Conservation (phyloP, 495 filamentous ascomycete species). For the Annulohypoxylon bovei region DNA sequence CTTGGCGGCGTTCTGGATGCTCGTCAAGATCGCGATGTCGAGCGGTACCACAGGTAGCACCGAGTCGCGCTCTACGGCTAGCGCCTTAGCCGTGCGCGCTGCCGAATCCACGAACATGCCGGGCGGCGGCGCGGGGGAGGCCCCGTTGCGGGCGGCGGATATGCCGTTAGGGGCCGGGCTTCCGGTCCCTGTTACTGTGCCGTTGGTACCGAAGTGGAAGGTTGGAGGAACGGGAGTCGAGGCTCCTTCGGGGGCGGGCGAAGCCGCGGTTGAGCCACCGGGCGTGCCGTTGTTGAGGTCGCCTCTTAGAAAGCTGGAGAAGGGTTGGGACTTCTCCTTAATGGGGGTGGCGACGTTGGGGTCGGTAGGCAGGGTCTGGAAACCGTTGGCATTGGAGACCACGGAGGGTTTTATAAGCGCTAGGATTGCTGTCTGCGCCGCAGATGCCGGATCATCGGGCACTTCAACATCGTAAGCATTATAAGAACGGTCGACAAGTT, state of each 20-base stretch:
- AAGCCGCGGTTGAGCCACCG: constrained; percentile 83
- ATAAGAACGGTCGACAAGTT: constrained; percentile 82
- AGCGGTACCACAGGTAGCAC: constrained; percentile 84
- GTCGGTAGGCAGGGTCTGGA: constrained; percentile 45
- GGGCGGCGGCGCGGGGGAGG: constrained; percentile 56
- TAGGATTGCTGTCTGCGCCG: constrained; percentile 83
- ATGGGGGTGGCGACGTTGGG: constrained; percentile 60
- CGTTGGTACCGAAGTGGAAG: constrained; percentile 59
- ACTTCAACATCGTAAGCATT: constrained; percentile 89
- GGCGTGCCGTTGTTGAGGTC: constrained; percentile 73
- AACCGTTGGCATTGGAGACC: constrained; percentile 50
- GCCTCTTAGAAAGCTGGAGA: constrained; percentile 66
- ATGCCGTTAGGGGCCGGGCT: constrained; percentile 55
- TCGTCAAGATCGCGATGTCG: constrained; percentile 87
- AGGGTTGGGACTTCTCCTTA: constrained; percentile 62
- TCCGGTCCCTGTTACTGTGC: constrained; percentile 54
- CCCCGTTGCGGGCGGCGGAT: constrained; percentile 52
- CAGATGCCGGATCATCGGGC: constrained; percentile 87
- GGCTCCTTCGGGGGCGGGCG: constrained; percentile 81
- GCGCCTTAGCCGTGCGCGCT: constrained; percentile 58
- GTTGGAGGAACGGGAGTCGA: constrained; percentile 72
- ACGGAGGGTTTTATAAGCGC: constrained; percentile 72
- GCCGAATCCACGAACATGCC: constrained; percentile 50
- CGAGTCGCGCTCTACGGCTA: constrained; percentile 77
- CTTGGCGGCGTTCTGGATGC: constrained; percentile 84